phyloP scores from a whole-genome alignment of 306 rosid genomes.

The Medicago ruthenica region DNA sequence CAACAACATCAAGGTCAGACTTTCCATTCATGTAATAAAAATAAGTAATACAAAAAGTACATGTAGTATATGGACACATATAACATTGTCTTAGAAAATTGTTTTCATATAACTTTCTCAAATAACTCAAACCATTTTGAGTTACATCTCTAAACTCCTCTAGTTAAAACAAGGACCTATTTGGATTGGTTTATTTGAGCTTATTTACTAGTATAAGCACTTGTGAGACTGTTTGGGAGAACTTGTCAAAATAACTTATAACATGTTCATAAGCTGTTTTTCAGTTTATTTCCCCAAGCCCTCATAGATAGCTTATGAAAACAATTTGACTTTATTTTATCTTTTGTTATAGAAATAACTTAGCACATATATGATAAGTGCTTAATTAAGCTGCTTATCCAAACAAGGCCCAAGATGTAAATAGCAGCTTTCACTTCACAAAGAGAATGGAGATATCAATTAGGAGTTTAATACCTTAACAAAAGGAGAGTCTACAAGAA shows the following conservation, averaged over 20 bases:
- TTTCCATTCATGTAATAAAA: conserved; percentile 39
- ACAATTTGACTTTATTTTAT: neutral
- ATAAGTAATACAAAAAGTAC: conserved; percentile 10
- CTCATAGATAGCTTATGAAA: neutral
- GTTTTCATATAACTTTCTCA: neutral
- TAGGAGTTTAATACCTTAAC: conserved; percentile 63
- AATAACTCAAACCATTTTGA: neutral
- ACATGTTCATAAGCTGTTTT: neutral
- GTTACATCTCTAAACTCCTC: too few relatives aligned
- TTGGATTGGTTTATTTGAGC: neutral
- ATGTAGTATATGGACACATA: conserved; percentile 2
- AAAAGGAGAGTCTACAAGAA: conserved; percentile 80
- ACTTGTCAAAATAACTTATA: too few relatives aligned
- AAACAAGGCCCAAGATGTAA: neutral
- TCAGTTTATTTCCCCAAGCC: neutral
- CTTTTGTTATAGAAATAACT: neutral
- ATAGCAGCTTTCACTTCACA: conserved; percentile 32
- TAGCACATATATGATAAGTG: neutral
- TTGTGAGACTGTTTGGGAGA: neutral
- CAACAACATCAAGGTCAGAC: conserved; percentile 41
- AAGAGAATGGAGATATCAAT: conserved; percentile 37
- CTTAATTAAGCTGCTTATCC: neutral
- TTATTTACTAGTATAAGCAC: neutral
- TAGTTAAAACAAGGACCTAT: too few relatives aligned
- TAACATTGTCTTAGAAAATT: neutral